These are phyloP conservation scores for Incumbomyces delicatus DNA, from an alignment of 2,329 filamentous ascomycete genomes.

Conservation along the genomic window DNA sequence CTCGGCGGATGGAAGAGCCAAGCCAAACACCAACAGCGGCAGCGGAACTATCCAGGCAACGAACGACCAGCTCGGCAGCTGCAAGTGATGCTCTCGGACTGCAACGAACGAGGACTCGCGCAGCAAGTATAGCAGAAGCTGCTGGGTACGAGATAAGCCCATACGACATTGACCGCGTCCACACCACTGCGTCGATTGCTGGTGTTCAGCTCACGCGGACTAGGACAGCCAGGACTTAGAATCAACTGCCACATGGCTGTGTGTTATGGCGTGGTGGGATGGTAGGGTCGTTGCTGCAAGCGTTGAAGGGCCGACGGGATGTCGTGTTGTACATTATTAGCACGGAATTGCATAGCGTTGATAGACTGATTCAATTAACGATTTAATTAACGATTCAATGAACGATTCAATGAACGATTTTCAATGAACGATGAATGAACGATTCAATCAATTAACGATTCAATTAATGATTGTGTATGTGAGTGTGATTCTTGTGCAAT, in stretches of 20 bases:
- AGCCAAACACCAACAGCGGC: background rate
- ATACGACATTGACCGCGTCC: conserved; percentile 26
- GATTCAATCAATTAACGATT: too few relatives aligned
- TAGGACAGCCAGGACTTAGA: conserved; percentile 4
- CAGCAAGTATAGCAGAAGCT: conserved; percentile 14
- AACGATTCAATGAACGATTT: too few relatives aligned
- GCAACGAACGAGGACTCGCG: conserved; percentile 10
- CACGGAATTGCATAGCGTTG: too few relatives aligned
- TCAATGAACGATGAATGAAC: too few relatives aligned
- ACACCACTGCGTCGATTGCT: conserved; percentile 23
- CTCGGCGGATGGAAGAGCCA: background rate
- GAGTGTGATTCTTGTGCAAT: too few relatives aligned
- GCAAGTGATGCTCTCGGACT: conserved; percentile 8
- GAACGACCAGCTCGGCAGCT: background rate
- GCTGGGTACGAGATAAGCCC: conserved; percentile 24
- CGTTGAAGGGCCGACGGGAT: too few relatives aligned
- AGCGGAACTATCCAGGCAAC: background rate
- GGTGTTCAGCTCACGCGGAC: conserved; percentile 14
- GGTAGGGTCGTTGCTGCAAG: too few relatives aligned
- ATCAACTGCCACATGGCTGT: background rate
- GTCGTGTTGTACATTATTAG: too few relatives aligned
- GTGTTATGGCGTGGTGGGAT: too few relatives aligned
- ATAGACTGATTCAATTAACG: too few relatives aligned
- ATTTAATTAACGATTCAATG: too few relatives aligned
- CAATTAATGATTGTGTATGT: too few relatives aligned